A percentile compares a stretch with the other conserved stretches of the same genome.
Evolutionary conservation across 345 rosid species (phyloP).

Genomic region (Brassica nigra): DNA sequence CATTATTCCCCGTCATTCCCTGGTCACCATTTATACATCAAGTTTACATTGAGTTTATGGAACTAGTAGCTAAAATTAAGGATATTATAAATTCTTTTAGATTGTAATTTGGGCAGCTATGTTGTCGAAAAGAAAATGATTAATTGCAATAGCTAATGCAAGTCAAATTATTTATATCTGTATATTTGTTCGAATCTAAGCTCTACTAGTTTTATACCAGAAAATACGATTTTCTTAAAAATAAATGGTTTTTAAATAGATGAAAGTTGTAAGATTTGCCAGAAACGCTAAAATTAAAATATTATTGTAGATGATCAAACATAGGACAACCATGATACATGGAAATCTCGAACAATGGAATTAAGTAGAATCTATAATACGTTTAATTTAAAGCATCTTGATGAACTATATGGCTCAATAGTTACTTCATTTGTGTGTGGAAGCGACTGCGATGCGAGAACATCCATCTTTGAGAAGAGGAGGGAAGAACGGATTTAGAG

Average conservation of each 20-base stretch:
- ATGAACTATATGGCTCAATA: background rate
- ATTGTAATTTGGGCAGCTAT: background rate
- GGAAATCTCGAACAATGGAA: background rate
- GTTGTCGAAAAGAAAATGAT: background rate
- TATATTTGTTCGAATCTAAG: background rate
- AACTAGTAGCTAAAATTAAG: background rate
- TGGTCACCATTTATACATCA: too few species aligned
- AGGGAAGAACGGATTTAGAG: background rate
- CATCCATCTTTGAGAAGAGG: constrained; percentile 2
- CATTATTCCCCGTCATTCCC: too few species aligned
- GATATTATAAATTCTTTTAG: background rate
- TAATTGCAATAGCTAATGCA: background rate
- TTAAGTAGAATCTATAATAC: background rate
- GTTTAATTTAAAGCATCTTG: background rate
- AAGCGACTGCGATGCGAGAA: background rate
- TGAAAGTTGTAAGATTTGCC: background rate
- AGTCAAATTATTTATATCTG: background rate
- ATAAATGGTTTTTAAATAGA: background rate
- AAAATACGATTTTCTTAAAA: background rate
- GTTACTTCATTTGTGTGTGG: constrained; percentile 6
- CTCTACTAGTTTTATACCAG: background rate
- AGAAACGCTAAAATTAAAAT: background rate
- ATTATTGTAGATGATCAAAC: background rate
- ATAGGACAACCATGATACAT: background rate
- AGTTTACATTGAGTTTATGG: background rate